Evolutionary conservation across 768 basidiomycete species (phyloP), one percentile per base, ranked within the genome.

Genomic region (Boletales sp.): DNA sequence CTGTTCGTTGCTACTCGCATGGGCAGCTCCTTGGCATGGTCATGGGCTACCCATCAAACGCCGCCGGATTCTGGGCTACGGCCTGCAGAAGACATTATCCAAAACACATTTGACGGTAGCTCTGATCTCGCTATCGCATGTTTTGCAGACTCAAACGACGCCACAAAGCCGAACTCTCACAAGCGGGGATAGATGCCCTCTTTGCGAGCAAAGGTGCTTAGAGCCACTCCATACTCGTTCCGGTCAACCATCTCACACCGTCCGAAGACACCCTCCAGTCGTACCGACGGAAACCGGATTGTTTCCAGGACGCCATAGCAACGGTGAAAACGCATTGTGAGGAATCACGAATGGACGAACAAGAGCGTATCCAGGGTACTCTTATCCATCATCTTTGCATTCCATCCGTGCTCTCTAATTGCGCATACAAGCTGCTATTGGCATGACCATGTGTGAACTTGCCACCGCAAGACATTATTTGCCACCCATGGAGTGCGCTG

Each of bases 401-500:
- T 35, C 24, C n/a, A 5, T 44, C 27, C 39, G 17, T 29, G 24
- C 18, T 13, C 18, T 52, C 47, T 50, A 19, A 55, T 52, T 37
- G 43, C 56, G 65, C 64, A 66, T 58, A 70, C 37, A 66, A 89
- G 87, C 80, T 58, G 84, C 87, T 2, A 86, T 89, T 42, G 76
- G 79, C 6, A 83, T 90, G 82, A 90, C 87, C 2, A 70, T 90
- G 36, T 90, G 87, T 63, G 87, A 90, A 66, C 69, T 89, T n/a
- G 79, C 81, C 17, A 90, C 86, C 2, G 87, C 86, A 17, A 77
- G 77, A 45, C 81, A 84, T 56, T 76, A 85, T 63, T 74, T 84
- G 1, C 67, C 79, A 15, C 87, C 87, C 4, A 68, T 87, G 57
- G 87, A 89, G 69, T 89, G 87, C 38, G 55, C 59, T 32, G 46